These are phyloP conservation scores for Artemisia annua DNA, from an alignment of 129 eudicot genomes.

Conservation along the genomic window DNA sequence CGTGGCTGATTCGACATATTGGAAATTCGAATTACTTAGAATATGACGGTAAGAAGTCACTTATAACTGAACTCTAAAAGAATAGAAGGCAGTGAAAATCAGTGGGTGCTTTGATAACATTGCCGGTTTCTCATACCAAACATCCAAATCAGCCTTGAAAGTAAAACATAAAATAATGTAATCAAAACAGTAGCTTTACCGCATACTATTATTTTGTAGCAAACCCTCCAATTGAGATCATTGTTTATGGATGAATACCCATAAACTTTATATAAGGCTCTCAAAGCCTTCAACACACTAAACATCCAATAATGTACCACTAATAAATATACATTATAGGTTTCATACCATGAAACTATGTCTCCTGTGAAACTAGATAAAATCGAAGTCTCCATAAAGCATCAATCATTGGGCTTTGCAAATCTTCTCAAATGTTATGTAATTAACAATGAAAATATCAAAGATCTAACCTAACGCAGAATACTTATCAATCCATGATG, in stretches of 20 bases:
- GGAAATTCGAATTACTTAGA: no score
- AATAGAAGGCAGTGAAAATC: no score
- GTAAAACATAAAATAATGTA: not conserved
- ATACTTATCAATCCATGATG: not conserved
- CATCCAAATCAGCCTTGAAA: no score
- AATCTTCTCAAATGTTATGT: conserved; percentile 3
- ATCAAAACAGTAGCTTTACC: not conserved
- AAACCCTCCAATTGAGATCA: not conserved
- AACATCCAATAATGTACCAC: not conserved
- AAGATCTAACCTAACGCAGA: conserved; percentile 9
- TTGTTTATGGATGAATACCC: not conserved
- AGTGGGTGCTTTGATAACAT: no score
- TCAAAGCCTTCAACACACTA: conserved; percentile 9
- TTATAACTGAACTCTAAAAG: no score
- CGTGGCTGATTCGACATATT: no score
- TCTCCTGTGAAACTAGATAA: not conserved
- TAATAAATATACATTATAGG: not conserved
- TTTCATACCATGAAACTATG: not conserved
- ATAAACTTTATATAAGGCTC: not conserved
- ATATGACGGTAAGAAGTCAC: no score
- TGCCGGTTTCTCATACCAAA: no score
- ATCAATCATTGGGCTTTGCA: not conserved
- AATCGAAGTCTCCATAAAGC: not conserved
- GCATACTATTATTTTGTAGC: not conserved
- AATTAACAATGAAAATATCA: not conserved